Percentiles rank a stretch among this genome's conserved stretches.
These are phyloP conservation scores for Canna indica DNA, from an alignment of 176 grass and related monocot species.

Conservation along the genomic window DNA sequence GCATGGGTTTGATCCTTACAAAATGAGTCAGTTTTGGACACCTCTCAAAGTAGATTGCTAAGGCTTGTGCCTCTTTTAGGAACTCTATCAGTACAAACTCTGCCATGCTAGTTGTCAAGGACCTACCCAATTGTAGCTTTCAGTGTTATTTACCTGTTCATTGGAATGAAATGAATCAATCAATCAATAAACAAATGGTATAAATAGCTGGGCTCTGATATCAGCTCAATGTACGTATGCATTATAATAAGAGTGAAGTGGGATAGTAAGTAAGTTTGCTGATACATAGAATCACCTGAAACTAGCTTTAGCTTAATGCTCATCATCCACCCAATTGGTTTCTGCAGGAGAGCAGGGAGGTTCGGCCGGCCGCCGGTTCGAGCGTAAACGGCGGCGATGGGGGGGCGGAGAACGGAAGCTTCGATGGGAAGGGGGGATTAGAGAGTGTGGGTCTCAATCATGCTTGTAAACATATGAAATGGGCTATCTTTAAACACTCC, in stretches of 20 bases:
- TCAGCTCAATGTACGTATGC: too few relatives aligned
- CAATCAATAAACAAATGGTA: conserved; percentile 3
- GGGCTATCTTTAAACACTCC: conserved; percentile 35
- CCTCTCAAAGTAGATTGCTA: not conserved
- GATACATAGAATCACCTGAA: too few relatives aligned
- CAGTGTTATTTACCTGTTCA: not conserved
- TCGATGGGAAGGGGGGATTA: conserved; percentile 14
- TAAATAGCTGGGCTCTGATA: too few relatives aligned
- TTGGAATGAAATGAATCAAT: not conserved
- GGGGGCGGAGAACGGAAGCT: conserved; percentile 21
- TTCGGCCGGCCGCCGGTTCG: conserved; percentile 34
- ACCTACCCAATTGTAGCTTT: not conserved
- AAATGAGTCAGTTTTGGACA: not conserved
- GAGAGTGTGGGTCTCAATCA: conserved; percentile 22
- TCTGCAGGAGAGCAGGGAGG: conserved; percentile 39
- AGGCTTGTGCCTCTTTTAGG: not conserved
- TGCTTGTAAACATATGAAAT: conserved; percentile 25
- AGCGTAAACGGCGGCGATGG: conserved; percentile 4
- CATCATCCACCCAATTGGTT: too few relatives aligned
- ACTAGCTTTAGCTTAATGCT: too few relatives aligned
- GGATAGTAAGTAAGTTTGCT: too few relatives aligned
- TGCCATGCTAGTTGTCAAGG: not conserved
- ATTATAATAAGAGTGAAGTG: too few relatives aligned
- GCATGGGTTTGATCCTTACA: not conserved
- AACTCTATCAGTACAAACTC: not conserved